Evolutionary conservation across 768 basidiomycete species (phyloP), one percentile per base, ranked within the genome.

Genomic region (Hebeloma cylindrosporum): DNA sequence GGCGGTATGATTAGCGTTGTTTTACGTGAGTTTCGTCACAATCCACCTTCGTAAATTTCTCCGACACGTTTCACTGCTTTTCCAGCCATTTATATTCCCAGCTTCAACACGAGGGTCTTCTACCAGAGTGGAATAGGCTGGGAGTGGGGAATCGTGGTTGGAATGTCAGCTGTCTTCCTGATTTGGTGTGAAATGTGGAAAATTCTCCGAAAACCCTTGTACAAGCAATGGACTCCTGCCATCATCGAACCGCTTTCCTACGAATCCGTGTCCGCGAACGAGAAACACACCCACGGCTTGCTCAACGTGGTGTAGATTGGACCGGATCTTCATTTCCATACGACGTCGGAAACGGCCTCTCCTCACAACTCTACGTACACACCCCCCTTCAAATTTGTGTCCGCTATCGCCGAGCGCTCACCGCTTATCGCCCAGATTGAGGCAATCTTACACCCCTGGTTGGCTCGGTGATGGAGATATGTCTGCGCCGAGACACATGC

Each of bases 151-250:
- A 45, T 71, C 17, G 66, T 68, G 6, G 44, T 65, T 25, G 68
- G 63, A 26, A 64, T 69, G 67, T 63, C 68, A 6, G 25, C 66
- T 11, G 49, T 62, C 2, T 71, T 69, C 43, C 50, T 71, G 10
- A 45, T 58, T 1, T 67, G 63, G 62, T 64, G 63, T 44, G 70
- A 71, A 44, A n/a, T 70, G 4, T 70, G 70, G 70, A 71, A 71
- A 52, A 21, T 71, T 8, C 50, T 61, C 18, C 51, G 66, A 21
- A 59, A 48, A 40, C 52, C 52, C 3, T 36, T 67, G 41, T 67
- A 64, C 48, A 60, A 39, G 40, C 50, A 62, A 22, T 67, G 66
- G 65, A 43, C 40, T 13, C 57, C 50, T 0, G 10, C 36, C 9
- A 11, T 51, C 35, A 34, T 43, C 16, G 14, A 40, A 20, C 20